Evolutionary conservation across 108 stramenopile genomes (phyloP).

Genomic region (Pseudonitzschia multiseries): DNA sequence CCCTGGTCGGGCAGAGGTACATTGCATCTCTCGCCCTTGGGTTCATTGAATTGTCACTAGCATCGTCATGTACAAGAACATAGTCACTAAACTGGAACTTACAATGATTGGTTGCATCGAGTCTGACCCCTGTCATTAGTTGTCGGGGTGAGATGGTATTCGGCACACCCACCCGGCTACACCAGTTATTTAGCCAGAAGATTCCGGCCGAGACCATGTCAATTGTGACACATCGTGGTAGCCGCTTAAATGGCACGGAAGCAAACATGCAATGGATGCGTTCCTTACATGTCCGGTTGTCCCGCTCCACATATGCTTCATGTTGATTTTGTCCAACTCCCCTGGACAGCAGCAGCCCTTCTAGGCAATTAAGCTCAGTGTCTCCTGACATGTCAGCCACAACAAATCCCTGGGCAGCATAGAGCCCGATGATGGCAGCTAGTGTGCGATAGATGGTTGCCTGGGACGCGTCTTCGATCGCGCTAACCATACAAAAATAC

Average conservation of each 20-base stretch:
- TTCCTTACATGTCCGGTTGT: background rate
- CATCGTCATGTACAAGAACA: background rate
- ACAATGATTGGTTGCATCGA: background rate
- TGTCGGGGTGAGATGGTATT: background rate
- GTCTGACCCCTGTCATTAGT: background rate
- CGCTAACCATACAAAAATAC: background rate
- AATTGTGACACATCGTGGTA: background rate
- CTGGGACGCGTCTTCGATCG: background rate
- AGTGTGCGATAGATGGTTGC: background rate
- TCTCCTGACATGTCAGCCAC: background rate
- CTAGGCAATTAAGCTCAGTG: background rate
- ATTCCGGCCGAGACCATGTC: background rate
- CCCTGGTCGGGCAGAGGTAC: background rate
- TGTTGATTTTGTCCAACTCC: background rate
- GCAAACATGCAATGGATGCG: background rate
- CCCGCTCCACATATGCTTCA: background rate
- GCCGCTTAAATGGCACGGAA: background rate
- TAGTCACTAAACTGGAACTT: background rate
- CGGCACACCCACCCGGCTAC: background rate
- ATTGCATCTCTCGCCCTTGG: background rate
- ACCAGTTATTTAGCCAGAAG: background rate
- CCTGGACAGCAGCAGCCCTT: background rate
- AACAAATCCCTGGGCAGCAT: background rate
- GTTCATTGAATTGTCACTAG: background rate
- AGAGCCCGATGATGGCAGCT: background rate